phyloP scores from a whole-genome alignment of 768 basidiomycete genomes.

The Dacryopinax spathularia region DNA sequence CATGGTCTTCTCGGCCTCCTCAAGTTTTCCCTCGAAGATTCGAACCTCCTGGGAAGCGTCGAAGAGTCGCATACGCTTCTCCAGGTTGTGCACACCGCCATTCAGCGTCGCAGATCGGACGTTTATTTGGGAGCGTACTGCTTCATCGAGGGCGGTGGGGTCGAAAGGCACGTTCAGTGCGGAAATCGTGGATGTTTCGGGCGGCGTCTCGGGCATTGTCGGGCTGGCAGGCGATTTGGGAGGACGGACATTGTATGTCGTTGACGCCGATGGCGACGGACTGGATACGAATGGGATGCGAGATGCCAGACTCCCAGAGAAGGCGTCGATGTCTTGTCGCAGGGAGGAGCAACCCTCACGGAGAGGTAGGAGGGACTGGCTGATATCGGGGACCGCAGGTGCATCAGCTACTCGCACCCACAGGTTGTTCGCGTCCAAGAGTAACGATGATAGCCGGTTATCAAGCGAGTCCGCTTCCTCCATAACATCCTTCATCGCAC shows the following conservation, averaged over 20 bases:
- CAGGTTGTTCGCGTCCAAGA: slow-evolving; percentile 24
- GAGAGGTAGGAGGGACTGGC: neutral
- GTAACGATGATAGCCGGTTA: slow-evolving; percentile 27
- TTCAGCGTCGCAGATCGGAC: slow-evolving; percentile 48
- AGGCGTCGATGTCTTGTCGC: slow-evolving; percentile 33
- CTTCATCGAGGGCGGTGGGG: slow-evolving; percentile 42
- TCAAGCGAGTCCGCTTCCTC: slow-evolving; percentile 47
- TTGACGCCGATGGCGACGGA: neutral
- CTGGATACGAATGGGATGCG: slow-evolving; percentile 42
- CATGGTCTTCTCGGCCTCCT: slow-evolving; percentile 24
- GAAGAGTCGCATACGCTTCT: slow-evolving; percentile 36
- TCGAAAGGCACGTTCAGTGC: slow-evolving; percentile 35
- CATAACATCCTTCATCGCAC: slow-evolving; percentile 41
- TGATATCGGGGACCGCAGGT: slow-evolving; percentile 20
- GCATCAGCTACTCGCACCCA: slow-evolving; percentile 26
- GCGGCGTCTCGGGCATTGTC: neutral
- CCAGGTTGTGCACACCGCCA: slow-evolving; percentile 38
- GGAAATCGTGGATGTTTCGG: neutral
- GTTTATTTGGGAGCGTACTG: slow-evolving; percentile 56
- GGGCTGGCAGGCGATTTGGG: slow-evolving; percentile 4
- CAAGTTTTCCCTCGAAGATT: slow-evolving; percentile 29
- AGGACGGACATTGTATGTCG: neutral
- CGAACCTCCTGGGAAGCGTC: slow-evolving; percentile 35
- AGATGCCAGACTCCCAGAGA: slow-evolving; percentile 35
- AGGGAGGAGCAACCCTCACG: slow-evolving; percentile 15